These are phyloP conservation scores for Haplosporangium sp. DNA, from an alignment of 371 early-diverging fungal species.

Conservation along the genomic window DNA sequence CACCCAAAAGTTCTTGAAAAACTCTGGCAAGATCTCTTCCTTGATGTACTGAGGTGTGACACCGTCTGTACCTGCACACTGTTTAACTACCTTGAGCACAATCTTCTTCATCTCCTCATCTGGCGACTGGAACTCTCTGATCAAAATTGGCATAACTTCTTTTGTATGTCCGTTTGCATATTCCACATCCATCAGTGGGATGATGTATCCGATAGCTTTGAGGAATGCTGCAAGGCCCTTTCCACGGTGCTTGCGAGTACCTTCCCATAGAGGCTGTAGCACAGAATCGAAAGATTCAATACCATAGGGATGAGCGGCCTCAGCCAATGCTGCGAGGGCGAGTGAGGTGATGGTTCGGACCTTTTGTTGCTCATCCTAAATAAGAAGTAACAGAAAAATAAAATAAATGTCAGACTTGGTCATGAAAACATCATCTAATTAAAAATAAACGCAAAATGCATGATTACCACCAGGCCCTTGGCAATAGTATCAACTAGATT, in stretches of 20 bases:
- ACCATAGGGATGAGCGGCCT: slow-evolving; percentile 98
- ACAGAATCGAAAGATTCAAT: slow-evolving; percentile 96
- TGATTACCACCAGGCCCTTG: slow-evolving; percentile 79
- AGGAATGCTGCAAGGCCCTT: slow-evolving; percentile 97
- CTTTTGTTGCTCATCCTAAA: slow-evolving; percentile 93
- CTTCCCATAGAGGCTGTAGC: slow-evolving; percentile 92
- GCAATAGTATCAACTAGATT: slow-evolving; percentile 92
- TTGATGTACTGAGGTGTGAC: slow-evolving; percentile 88
- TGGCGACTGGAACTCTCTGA: slow-evolving; percentile 96
- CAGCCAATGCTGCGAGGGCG: slow-evolving; percentile 95
- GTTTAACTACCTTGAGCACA: slow-evolving; percentile 96
- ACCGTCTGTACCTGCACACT: slow-evolving; percentile 95
- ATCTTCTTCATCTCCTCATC: slow-evolving; percentile 99
- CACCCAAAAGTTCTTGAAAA: slow-evolving; percentile 97
- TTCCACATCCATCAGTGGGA: slow-evolving; percentile 97
- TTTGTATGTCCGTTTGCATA: slow-evolving; percentile 94
- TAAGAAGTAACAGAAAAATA: background rate
- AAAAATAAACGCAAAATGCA: background rate
- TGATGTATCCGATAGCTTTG: slow-evolving; percentile 97
- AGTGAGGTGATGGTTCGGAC: slow-evolving; percentile 96
- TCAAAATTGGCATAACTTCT: slow-evolving; percentile 91
- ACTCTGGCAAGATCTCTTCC: slow-evolving; percentile 92
- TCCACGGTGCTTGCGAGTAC: slow-evolving; percentile 95
- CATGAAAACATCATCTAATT: too few species aligned
- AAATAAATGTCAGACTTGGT: background rate